These are phyloP conservation scores for Aspergillus sp. DNA, from an alignment of 2,329 filamentous ascomycete genomes.

Conservation along the genomic window DNA sequence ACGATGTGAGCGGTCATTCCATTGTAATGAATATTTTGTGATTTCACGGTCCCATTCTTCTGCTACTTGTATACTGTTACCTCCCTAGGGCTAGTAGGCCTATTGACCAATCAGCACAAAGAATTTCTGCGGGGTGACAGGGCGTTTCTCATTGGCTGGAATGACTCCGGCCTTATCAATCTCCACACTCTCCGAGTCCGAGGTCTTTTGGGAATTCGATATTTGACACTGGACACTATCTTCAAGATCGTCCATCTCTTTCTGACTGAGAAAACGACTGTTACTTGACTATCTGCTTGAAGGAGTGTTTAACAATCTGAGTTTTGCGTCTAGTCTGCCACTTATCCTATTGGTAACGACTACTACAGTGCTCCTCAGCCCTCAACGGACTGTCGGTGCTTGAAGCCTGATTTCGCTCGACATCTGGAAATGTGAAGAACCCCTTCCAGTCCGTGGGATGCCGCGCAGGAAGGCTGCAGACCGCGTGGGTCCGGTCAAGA, in stretches of 20 bases:
- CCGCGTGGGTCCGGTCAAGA: constrained; percentile 28
- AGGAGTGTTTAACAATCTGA: no score
- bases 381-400: constrained; percentile 2
- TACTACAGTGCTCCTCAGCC: not conserved
- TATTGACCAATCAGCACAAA: not conserved
- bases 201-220: not conserved
- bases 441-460: constrained; percentile 15
- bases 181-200: not conserved
- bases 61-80: not conserved
- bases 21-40: not conserved
- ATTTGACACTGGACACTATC: no score
- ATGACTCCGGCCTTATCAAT: not conserved
- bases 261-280: not conserved
- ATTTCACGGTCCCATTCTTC: not conserved
- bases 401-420: not conserved
- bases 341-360: no score
- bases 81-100: not conserved
- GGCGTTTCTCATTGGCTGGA: not conserved
- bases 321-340: no score
- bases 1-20: not conserved
- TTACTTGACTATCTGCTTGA: not conserved
- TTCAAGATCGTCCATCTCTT: no score
- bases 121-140: not conserved
- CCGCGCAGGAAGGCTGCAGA: constrained; percentile 31
- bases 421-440: constrained; percentile 20